phyloP scores from a whole-genome alignment of 108 stramenopile genomes.

The Fistulifera pelliculosa region DNA sequence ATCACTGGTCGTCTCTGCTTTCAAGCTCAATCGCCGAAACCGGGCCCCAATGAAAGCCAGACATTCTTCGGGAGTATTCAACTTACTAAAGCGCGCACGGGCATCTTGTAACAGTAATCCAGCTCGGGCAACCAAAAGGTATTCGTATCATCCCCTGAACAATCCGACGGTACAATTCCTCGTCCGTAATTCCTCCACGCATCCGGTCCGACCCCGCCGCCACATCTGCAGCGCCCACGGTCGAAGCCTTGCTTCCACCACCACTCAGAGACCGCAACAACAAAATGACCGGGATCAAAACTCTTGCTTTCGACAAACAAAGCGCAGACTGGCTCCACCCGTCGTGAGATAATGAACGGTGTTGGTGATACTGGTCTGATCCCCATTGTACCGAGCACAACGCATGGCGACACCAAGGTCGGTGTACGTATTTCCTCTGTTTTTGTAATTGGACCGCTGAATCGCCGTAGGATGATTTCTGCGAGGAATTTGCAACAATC shows the following conservation, averaged over 20 bases:
- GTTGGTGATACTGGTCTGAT: slow-evolving; percentile 86
- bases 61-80: slow-evolving; percentile 86
- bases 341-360: slow-evolving; percentile 93
- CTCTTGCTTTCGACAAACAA: slow-evolving; percentile 87
- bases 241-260: slow-evolving; percentile 7
- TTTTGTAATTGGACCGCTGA: slow-evolving; percentile 86
- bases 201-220: slow-evolving; percentile 8
- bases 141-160: slow-evolving; percentile 81
- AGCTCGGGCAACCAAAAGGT: slow-evolving; percentile 89
- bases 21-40: slow-evolving; percentile 75
- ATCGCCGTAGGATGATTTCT: slow-evolving; percentile 90
- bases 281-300: slow-evolving; percentile 89
- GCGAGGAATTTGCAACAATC: slow-evolving; percentile 90
- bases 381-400: slow-evolving; percentile 70
- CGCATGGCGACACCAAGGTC: slow-evolving; percentile 81
- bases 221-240: slow-evolving; percentile 14
- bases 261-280: slow-evolving; percentile 81
- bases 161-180: slow-evolving; percentile 83
- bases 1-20: slow-evolving; percentile 64
- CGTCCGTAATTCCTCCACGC: slow-evolving; percentile 68
- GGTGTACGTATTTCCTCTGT: slow-evolving; percentile 78
- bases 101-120: slow-evolving; percentile 90
- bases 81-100: slow-evolving; percentile 50
- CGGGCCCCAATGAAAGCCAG: slow-evolving; percentile 85
- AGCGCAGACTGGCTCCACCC: slow-evolving; percentile 89